Evolutionary conservation across 225 moss, liverwort and hornwort genomes (phyloP), one percentile per base, ranked within the genome.

Genomic region (Bryum argenteum): DNA sequence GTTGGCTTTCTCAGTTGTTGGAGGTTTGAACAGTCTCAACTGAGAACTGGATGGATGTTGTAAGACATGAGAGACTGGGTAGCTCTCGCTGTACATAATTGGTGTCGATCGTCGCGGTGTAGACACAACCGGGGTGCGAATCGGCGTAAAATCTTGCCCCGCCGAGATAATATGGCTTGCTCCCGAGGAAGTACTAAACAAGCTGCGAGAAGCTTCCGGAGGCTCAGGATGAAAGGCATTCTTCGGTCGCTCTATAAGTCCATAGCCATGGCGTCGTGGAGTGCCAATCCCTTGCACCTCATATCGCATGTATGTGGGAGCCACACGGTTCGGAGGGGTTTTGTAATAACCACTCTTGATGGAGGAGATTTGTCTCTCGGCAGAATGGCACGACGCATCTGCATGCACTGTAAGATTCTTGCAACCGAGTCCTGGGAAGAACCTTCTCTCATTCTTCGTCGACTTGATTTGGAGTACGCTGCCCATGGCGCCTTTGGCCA

Each of bases 381-480:
- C 59, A 41, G 75, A 58, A 43, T 68, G 71, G 45, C 67, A 71
- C 12, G 59, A 42, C 4, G 69, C 41, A 23, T 52, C 42, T 16
- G 63, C 67, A 58, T 68, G 69, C 64, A 74, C 74, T 15, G 39
- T 38, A 8, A 62, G 26, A 40, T 71, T 68, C 40, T 55, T 78
- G 67, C 78, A 76, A 58, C 75, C 39, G 9, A 83, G 56, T 16
- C 69, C 54, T 24, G 79, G 47, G 61, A 69, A 60, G 65, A 73
- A 56, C 3, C 60, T 22, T 69, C 42, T 61, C 70, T 75, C 59
- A 56, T 77, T 66, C 60, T 80, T 83, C 11, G 50, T 56, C 4
- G 84, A 45, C 76, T 79, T 76, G 73, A 75, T 71, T 39, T 69
- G 76, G 51, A 78, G 61, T 7, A 66, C 44, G 58, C 75, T 75